These are phyloP conservation scores for Cucumis sativus DNA, from an alignment of 306 rosid species.

Conservation along the genomic window DNA sequence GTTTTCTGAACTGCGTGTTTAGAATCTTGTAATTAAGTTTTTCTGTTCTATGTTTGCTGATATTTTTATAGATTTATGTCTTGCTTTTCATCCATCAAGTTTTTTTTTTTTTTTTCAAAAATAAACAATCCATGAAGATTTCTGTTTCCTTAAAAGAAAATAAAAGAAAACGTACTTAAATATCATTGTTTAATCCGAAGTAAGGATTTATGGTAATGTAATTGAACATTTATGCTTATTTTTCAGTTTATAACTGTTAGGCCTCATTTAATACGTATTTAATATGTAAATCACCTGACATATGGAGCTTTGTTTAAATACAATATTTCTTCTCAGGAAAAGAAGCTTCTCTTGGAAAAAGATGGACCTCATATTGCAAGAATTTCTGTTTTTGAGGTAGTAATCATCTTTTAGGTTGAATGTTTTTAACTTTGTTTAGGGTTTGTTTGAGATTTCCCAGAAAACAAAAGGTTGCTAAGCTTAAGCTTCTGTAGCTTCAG, in stretches of 20 bases:
- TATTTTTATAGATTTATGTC: not conserved
- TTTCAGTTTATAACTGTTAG: not conserved
- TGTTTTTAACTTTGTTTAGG: not conserved
- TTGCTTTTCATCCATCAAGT: not conserved
- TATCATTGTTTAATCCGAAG: not conserved
- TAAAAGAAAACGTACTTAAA: not conserved
- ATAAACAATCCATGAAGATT: not conserved
- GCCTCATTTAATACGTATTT: not conserved
- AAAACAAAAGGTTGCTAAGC: not conserved
- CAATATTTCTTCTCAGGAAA: conserved; percentile 40
- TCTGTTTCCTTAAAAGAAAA: not conserved
- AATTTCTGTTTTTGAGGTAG: conserved; percentile 81
- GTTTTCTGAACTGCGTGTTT: not conserved
- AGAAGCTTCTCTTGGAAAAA: conserved; percentile 77
- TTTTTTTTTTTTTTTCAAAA: too few relatives aligned
- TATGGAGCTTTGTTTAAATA: not conserved
- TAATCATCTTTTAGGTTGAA: not conserved
- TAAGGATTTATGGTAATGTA: not conserved
- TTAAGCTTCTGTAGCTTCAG: not conserved
- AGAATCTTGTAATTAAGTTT: not conserved
- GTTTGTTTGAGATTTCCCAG: not conserved
- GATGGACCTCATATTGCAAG: conserved; percentile 73
- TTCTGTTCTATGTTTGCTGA: not conserved
- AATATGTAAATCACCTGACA: not conserved
- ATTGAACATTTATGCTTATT: not conserved